These are phyloP conservation scores for Rosa lucieae DNA, from an alignment of 306 rosid species.

Conservation along the genomic window DNA sequence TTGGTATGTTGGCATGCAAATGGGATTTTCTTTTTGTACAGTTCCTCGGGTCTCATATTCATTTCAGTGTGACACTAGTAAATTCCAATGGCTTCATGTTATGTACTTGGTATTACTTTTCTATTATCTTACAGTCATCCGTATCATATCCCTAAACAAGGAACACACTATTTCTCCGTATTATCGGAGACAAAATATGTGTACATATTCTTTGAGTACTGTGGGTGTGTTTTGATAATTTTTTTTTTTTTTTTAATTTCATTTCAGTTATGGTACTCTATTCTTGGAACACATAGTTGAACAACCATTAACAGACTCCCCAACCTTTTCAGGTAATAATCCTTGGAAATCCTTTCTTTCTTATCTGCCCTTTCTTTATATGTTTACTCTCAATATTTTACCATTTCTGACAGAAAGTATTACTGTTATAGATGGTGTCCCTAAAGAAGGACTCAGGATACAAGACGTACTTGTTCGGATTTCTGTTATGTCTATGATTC, in stretches of 20 bases:
- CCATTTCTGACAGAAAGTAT: not conserved
- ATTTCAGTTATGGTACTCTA: constrained; percentile 73
- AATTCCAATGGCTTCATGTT: not conserved
- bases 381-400: not conserved
- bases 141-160: not conserved
- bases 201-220: not conserved
- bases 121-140: not conserved
- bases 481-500: constrained; percentile 68
- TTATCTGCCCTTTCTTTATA: not conserved
- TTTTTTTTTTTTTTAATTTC: not conserved
- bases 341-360: constrained; percentile 16
- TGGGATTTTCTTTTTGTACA: not conserved
- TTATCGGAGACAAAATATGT: not conserved
- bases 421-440: constrained; percentile 80
- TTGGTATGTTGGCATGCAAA: not conserved
- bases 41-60: constrained; percentile 12
- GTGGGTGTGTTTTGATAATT: constrained; percentile 26
- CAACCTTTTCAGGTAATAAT: constrained; percentile 75
- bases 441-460: constrained; percentile 94
- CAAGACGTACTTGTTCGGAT: constrained; percentile 89
- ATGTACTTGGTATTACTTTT: not conserved
- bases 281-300: constrained; percentile 90
- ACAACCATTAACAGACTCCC: constrained; percentile 61
- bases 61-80: not conserved
- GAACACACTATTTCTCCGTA: not conserved